Percentiles rank a stretch among this genome's conserved stretches.
These are phyloP conservation scores for Flaveria robusta DNA, from an alignment of 129 eudicot species.

Conservation along the genomic window DNA sequence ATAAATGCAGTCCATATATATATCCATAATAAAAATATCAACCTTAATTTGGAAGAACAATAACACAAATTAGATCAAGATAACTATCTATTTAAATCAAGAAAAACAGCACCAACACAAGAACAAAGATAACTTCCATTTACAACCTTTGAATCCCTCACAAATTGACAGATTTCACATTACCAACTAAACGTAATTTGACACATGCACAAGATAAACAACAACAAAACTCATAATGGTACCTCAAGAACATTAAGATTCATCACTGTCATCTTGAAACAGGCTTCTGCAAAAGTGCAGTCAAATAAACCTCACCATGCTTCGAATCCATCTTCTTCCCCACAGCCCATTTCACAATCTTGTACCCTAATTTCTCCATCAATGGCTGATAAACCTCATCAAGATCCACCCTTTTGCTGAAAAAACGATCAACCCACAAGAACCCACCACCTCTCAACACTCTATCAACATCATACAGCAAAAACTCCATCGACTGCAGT, in stretches of 20 bases:
- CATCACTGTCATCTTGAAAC: slow-evolving; percentile 46
- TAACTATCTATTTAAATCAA: too few relatives aligned
- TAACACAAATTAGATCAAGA: too few relatives aligned
- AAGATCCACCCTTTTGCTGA: slow-evolving; percentile 77
- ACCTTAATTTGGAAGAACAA: too few relatives aligned
- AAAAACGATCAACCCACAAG: slow-evolving; percentile 79
- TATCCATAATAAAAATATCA: too few relatives aligned
- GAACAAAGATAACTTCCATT: too few relatives aligned
- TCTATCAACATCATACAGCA: slow-evolving; percentile 87
- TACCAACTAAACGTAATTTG: too few relatives aligned
- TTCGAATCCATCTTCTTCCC: slow-evolving; percentile 75
- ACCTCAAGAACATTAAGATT: slow-evolving; percentile 28
- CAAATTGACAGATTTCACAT: too few relatives aligned
- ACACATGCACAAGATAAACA: background rate
- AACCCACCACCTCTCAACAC: slow-evolving; percentile 94
- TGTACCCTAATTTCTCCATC: slow-evolving; percentile 80
- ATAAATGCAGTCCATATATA: too few relatives aligned
- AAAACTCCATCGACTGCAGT: slow-evolving; percentile 60
- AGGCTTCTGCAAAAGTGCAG: slow-evolving; percentile 95
- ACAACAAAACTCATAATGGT: background rate
- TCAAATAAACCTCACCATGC: slow-evolving; percentile 91
- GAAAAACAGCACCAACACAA: too few relatives aligned
- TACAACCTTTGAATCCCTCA: too few relatives aligned
- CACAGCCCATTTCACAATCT: slow-evolving; percentile 92
- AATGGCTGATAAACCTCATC: slow-evolving; percentile 76